Conservation (phyloP, 768 basidiomycete genomes). For the Kwoniella pini region DNA sequence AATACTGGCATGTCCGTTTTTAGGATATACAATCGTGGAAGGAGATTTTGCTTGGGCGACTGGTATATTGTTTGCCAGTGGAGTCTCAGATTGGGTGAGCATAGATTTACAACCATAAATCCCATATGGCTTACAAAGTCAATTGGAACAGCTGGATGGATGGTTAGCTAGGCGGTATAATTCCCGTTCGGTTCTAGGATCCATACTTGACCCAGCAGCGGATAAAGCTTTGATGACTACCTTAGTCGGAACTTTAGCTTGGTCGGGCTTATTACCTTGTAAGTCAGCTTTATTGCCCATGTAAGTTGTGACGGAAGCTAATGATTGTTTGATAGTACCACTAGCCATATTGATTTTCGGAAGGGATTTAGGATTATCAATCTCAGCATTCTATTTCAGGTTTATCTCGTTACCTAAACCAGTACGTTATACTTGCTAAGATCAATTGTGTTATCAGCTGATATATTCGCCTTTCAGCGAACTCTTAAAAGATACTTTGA, state of each 20-base stretch:
- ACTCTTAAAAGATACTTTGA: slow-evolving; percentile 93
- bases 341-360: slow-evolving; percentile 84
- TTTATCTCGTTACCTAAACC: slow-evolving; percentile 85
- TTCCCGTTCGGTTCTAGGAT: slow-evolving; percentile 88
- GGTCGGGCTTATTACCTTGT: slow-evolving; percentile 83
- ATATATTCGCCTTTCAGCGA: slow-evolving; percentile 61
- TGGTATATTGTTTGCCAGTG: slow-evolving; percentile 80
- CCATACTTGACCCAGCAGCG: slow-evolving; percentile 93
- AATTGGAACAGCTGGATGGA: slow-evolving; percentile 86
- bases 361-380: slow-evolving; percentile 77
- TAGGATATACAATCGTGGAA: slow-evolving; percentile 86
- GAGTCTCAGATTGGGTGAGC: slow-evolving; percentile 81
- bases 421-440: slow-evolving; percentile 66
- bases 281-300: too few relatives aligned
- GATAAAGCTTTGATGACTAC: slow-evolving; percentile 97
- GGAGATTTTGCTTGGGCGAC: slow-evolving; percentile 80
- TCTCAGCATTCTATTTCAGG: slow-evolving; percentile 90
- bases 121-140: slow-evolving; percentile 2
- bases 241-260: slow-evolving; percentile 77
- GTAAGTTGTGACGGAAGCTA: too few relatives aligned
- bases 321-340: slow-evolving; percentile 63
- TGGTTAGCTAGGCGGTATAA: slow-evolving; percentile 82
- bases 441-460: slow-evolving; percentile 62
- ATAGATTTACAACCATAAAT: not conserved
- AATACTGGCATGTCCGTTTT: slow-evolving; percentile 81